Base-by-base conservation (phyloP, 257 asterid species). In the Schizonepeta tenuifolia region DNA sequence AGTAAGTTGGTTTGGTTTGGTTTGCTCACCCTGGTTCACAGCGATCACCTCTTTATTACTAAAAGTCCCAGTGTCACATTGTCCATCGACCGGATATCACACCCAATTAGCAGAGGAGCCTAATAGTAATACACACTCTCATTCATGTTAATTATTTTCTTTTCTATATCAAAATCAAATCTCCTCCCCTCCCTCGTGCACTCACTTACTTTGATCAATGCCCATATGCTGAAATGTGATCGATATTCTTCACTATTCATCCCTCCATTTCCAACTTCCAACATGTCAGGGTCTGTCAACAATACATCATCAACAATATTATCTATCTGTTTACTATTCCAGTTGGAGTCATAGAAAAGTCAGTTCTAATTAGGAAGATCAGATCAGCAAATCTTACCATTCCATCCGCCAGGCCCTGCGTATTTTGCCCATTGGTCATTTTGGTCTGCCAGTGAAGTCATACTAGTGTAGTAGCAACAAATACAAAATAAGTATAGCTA, bases 241-340 rank as follows among this genome's bases (percentile, higher is more conserved):
- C 97, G 85, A 61, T 94, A 94, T 81, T 94, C 99, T 56, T 76
- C 66, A 1, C 61, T 61, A 21, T 60, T 77, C 99, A 94, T 94
- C 75, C 97, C 97, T 36, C 99, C 99, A 51, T 94, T 94, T 65
- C 99, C 99, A 56, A 94, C 96, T 79, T 94, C 99, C 85, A 94
- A 72, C 99, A 94, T 94, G 74, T 94, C 99, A 12, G 99, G 99
- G 85, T 94, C 98, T 93, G 75, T 40, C 56, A 36, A 58, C 33
- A 17, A 65, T 31, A 38, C 40, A 36, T 36, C 10, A 36, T 36
- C 2, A 1, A 1, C 2, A 38, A 7, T 38, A 12, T 38, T 38
- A 38, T 7, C 11, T 38, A 38, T 38, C 12, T 38, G 43, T 38
- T 38, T 38, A 38, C 43, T 7, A 9, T 38, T 38, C 43, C 43